Base-by-base conservation (phyloP, 345 rosid species). In the Gynandropsis gynandra region DNA sequence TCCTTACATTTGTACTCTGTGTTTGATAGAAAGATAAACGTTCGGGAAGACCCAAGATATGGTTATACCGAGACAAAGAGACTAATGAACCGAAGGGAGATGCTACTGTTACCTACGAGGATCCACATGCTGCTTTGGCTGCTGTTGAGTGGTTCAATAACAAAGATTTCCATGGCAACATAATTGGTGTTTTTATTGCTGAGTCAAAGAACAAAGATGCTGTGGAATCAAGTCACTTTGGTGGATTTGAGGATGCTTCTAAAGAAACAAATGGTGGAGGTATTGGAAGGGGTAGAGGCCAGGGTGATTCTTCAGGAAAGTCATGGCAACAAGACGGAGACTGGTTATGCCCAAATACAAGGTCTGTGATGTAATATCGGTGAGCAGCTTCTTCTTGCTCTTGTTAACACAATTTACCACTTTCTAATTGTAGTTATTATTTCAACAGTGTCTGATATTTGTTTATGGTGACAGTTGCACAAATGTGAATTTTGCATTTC, bases 321-420 rank as follows among this genome's bases (percentile, higher is more conserved):
- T 73, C 80, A 10, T 88, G 97, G 97, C 83, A 81, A 61, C 99
- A 88, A 67, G 99, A 92, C 5, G 99, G 97, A 66, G 97, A 92
- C 65, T 92, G 99, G 99, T 50, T 74, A 68, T 92, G 99, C 76
- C 90, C 97, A 24, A 92, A 92, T 88, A 85, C 97, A 88, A 92
- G 99, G 99, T 88, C 95, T 88, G 97, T 92, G 97, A 77, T 92
- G 76, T 87, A 89, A 93, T 48, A 81, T 85, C 64, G 97, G 99
- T 88, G 97, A 92, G 99, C 95, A 66, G 83, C 97, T 74, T 78
- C 71, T 71, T 78, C 95, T 79, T 80, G 77, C 77, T 77, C 86
- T 70, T 73, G 52, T 66, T 64, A 73, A 37, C 64, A 54, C 49
- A 19, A 19, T 33, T 51, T 27, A 29, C 17, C n/a, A 45, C 1